Evolutionary conservation across 1,284 basidiomycete species (phyloP).

Genomic region (Cryptococcus neoformans): DNA sequence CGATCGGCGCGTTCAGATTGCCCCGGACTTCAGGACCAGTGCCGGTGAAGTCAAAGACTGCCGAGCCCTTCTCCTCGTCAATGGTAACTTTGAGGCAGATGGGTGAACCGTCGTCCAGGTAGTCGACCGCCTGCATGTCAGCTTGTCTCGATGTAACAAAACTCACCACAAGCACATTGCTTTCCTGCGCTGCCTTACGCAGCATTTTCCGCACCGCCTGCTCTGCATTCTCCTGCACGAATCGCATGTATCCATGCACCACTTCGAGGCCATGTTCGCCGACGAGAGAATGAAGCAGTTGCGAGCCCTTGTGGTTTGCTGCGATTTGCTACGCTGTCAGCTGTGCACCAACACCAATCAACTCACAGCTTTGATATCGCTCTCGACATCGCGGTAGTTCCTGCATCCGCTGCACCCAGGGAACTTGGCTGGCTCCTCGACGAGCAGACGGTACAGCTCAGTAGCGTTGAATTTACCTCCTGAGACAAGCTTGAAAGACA

Average conservation of each 20-base stretch:
- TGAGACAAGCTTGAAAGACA: conserved; percentile 55
- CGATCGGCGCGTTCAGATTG: conserved; percentile 58
- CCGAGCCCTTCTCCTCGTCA: conserved; percentile 69
- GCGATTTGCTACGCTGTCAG: conserved; percentile 23
- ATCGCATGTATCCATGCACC: conserved; percentile 66
- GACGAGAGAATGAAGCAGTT: conserved; percentile 32
- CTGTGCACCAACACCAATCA: too few relatives aligned
- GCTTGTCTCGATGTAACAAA: too few relatives aligned
- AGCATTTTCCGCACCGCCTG: conserved; percentile 80
- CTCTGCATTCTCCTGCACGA: conserved; percentile 89
- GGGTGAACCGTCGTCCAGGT: conserved; percentile 36
- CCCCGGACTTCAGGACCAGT: conserved; percentile 74
- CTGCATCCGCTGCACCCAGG: conserved; percentile 58
- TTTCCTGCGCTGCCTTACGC: conserved; percentile 28
- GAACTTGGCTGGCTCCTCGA: conserved; percentile 81
- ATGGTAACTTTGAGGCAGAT: conserved; percentile 68
- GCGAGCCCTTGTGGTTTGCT: conserved; percentile 32
- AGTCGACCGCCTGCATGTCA: conserved; percentile 52
- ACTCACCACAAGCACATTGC: too few relatives aligned
- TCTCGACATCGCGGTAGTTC: conserved; percentile 25
- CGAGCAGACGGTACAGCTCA: conserved; percentile 72
- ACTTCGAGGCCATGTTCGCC: conserved; percentile 53
- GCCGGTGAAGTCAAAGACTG: conserved; percentile 82
- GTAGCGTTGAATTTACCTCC: conserved; percentile 49
- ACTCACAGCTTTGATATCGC: conserved; percentile 32